Base-by-base conservation (phyloP, 179 eudicot genomes). In the Beta corolliflora region DNA sequence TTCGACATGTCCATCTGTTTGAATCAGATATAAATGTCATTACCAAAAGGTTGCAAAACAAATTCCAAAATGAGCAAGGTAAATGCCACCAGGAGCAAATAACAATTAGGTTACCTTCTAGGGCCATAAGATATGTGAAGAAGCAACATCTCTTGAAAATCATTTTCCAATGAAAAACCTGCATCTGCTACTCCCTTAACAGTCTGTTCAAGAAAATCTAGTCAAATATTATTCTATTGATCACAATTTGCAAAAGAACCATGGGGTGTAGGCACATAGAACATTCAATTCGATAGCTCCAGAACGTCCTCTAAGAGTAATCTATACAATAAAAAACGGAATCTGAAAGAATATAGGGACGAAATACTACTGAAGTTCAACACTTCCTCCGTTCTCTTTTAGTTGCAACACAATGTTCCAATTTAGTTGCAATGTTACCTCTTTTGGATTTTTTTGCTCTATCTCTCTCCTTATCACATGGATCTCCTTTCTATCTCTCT, bases 101-200 rank as follows among this genome's bases (percentile, higher is more conserved):
- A 5, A 58, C 2, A 61, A 80, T 7, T 9, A 79, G 10, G 19
- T 44, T 84, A 96, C 99, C 98, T 96, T 87, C 95, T 88, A 68
- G 99, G 99, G 85, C 99, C 92, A 81, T 89, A 90, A 86, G 93
- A 87, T 70, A 96, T 87, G 84, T 92, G 99, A 84, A 96, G 84
- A 79, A 96, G 93, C 89, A 96, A 80, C 85, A 91, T 89, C 80
- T 92, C 96, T 85, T 88, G 91, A 88, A 83, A 83, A 79, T 85
- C 88, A 84, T 70, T 58, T 64, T 85, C 88, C 46, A 79, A 71
- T 50, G 85, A 81, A 23, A 90, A 91, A 80, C 91, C 91, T 67
- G 92, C 96, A 79, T 91, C 90, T 55, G 98, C 94, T 82, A 92
- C 96, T 77, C 90, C 96, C 80, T 86, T 91, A 15, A 91, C 91